Base-by-base conservation (phyloP, 306 rosid species). In the Erythrophleum fordii region DNA sequence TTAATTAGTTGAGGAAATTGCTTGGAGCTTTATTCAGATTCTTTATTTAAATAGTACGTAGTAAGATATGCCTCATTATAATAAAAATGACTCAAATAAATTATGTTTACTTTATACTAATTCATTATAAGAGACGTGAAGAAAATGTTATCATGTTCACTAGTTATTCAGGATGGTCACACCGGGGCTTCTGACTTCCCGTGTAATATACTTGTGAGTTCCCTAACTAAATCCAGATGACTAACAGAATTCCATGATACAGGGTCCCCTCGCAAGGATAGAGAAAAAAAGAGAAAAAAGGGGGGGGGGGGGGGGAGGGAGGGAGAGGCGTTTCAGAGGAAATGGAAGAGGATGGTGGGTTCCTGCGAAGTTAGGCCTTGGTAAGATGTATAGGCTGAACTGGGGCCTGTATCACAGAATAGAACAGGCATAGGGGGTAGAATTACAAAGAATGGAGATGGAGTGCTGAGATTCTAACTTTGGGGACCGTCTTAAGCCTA, bases 31-130 rank as follows among this genome's bases (percentile, higher is more conserved):
- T 4, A 31, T 31, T 31, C 4, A 14, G 17, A 13, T 48, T 12
- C 53, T 13, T 12, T 1, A 13, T 48, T 13, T 48, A 14, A 48
- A 48, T 12, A 16, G 3, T 20, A 70, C 62, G 35, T 16, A 49
- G 18, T 46, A 48, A 68, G 11, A 29, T 48, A 42, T 60, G 55
- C 75, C 55, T 0, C 17, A 28, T 39, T 17, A 69, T n/a, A 49
- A 61, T 62, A 77, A 31, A 64, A 77, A 25, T 1, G 44, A 69
- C 75, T 60, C 77, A 69, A n/a, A n/a, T n/a, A n/a, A n/a, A n/a
- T n/a, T n/a, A n/a, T n/a, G n/a, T n/a, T n/a, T n/a, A n/a, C n/a
- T n/a, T n/a, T n/a, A n/a, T 14, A 49, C 20, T 75, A 61, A 66
- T 55, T 11, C 73, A 73, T 28, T 31, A 14, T 46, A 22, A 49